phyloP scores from a whole-genome alignment of 2,329 filamentous ascomycete genomes.

The Alternaria consortialis region DNA sequence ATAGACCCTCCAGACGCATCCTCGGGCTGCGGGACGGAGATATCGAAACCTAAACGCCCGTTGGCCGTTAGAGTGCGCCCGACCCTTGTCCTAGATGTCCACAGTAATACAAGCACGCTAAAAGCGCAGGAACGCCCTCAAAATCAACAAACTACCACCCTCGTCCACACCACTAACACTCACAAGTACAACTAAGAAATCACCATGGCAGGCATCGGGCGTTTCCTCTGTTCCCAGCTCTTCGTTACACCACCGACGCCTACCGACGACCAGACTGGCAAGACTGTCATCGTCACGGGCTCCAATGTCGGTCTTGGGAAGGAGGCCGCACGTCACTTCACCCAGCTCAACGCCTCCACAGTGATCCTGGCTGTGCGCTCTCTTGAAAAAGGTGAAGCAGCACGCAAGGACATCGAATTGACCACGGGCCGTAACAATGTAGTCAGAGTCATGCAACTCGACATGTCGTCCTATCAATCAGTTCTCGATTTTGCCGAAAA shows the following conservation, averaged over 20 bases:
- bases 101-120: neutral
- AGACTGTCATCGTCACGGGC: constrained; percentile 59
- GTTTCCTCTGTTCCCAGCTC: constrained; percentile 54
- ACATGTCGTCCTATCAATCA: constrained; percentile 53
- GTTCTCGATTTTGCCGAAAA: constrained; percentile 48
- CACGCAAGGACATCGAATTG: constrained; percentile 52
- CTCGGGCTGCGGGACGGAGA: neutral
- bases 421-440: constrained; percentile 41
- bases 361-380: constrained; percentile 59
- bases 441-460: constrained; percentile 58
- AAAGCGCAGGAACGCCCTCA: neutral
- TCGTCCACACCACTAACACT: neutral
- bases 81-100: neutral
- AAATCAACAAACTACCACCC: neutral
- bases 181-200: neutral
- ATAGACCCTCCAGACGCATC: neutral
- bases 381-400: constrained; percentile 55
- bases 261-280: constrained; percentile 37
- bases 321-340: constrained; percentile 57
- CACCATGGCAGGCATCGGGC: constrained; percentile 9
- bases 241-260: constrained; percentile 48
- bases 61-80: neutral
- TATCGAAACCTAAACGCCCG: neutral
- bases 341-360: constrained; percentile 50
- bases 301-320: constrained; percentile 59